Evolutionary conservation across 768 basidiomycete genomes (phyloP).

Genomic region (Mycena polygramma): DNA sequence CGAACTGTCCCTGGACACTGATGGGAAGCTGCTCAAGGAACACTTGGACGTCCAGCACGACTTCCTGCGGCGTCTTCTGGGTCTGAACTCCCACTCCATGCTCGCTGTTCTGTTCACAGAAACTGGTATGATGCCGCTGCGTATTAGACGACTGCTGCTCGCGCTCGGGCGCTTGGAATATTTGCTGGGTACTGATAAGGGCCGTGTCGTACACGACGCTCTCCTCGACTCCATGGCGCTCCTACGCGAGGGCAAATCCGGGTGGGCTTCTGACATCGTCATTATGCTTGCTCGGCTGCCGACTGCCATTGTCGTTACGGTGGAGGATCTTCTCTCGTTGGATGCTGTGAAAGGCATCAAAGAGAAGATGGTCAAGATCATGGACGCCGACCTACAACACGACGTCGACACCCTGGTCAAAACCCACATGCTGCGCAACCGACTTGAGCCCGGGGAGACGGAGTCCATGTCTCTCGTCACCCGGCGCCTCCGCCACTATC

Average conservation of each 20-base stretch:
- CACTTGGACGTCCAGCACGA: not conserved
- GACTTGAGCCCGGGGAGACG: slow-evolving; percentile 3
- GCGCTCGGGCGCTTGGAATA: too few relatives aligned
- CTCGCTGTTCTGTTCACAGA: not conserved
- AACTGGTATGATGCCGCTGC: too few relatives aligned
- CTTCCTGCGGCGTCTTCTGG: not conserved
- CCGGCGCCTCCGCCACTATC: slow-evolving; percentile 3
- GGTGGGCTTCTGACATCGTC: slow-evolving; percentile 14
- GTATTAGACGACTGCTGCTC: too few relatives aligned
- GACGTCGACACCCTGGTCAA: slow-evolving; percentile 9
- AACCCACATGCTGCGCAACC: slow-evolving; percentile 12
- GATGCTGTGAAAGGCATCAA: not conserved
- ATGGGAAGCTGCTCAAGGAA: not conserved
- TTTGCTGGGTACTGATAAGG: too few relatives aligned
- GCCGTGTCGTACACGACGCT: too few relatives aligned
- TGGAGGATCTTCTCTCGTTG: slow-evolving; percentile 2
- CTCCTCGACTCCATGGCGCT: too few relatives aligned
- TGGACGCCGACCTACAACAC: slow-evolving; percentile 10
- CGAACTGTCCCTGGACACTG: not conserved
- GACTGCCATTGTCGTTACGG: not conserved
- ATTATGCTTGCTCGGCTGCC: slow-evolving; percentile 9
- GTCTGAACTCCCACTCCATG: not conserved
- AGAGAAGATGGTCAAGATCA: not conserved
- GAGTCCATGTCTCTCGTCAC: not conserved
- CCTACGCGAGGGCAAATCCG: not conserved